Base-by-base conservation (phyloP, 2,329 filamentous ascomycete genomes). In the Rhinocladiella similis region DNA sequence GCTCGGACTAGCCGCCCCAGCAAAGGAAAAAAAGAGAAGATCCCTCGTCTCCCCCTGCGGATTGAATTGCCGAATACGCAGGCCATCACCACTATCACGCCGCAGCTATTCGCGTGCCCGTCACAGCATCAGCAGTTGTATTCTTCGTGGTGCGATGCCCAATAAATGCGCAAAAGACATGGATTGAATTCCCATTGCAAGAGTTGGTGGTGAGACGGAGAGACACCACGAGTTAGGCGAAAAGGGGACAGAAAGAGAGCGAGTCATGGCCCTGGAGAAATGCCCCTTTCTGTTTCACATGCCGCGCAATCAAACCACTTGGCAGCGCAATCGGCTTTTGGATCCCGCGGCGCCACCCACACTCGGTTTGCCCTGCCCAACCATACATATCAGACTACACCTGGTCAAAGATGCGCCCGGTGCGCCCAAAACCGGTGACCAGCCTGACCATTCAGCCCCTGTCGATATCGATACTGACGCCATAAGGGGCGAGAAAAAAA, bases 371-470 rank as follows among this genome's bases (percentile, higher is more conserved):
- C 9, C 57, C 57, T 22, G 25, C 9, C 57, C 57, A 59, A 59
- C 56, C 46, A 51, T 18, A 7, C 3, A 53, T n/a, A n/a, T 25
- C n/a, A 53, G 57, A 29, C 27, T 50, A 49, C 20, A 48, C 10
- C 29, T 9, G 29, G 22, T 25, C 22, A 7, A 4, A 12, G 6
- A 33, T 33, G 5, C 12, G 43, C 29, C 43, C 7, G n/a, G n/a
- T 46, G 43, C 19, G 47, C 49, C 46, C 55, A 19, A 53, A 56
- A 59, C 57, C 53, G 57, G 57, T 59, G 49, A 47, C 29, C 12
- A 42, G 16, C 14, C 25, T 20, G 46, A 29, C 47, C 47, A 50
- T n/a, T 41, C 47, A 41, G 43, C 43, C 13, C 29, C 20, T 9
- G n/a, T 16, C 19, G 22, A 25, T 46, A 14, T n/a, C 25, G 43